Evolutionary conservation across 2,329 filamentous ascomycete species (phyloP), one percentile per base, ranked within the genome.

Genomic region (Alternaria viburni): DNA sequence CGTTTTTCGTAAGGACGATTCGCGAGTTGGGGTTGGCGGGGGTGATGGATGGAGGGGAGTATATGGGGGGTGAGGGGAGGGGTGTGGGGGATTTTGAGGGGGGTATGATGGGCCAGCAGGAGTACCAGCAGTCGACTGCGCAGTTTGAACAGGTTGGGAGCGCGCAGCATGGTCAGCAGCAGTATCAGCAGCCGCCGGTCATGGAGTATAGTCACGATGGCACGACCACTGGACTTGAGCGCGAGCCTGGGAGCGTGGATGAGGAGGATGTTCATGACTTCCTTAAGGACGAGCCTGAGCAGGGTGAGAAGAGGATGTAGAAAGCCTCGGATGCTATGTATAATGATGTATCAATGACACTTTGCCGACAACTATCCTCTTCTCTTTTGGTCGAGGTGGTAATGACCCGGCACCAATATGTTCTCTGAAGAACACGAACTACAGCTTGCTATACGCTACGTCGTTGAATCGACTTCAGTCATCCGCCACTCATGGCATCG

Each of bases 1-100:
- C 21, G 5, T 45, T 64, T 0, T 80, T 80, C 58, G 71, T 62
- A 12, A 15, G 19, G 1, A 21, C 64, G 25, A 67, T 70, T 13
- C 23, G 54, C 21, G 41, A 26, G 5, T 43, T 72, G 25, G 69
- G 69, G 5, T 49, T 71, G 5, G 65, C 45, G 6, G 61, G 66
- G 13, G 64, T 67, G 30, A 54, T 54, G 4, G 68, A 68, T 57
- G 69, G 59, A 49, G 69, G 59, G 7, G 65, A 68, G 13, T 54
- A 19, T 6, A 43, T 51, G 49, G 9, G n/a, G 13, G 25, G 50
- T 10, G 44, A 41, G 15, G 41, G 10, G 4, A 36, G 44, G 15
- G 13, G 12, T 15, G 26, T 28, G 25, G 50, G 43, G 2, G 51
- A 21, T 4, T 28, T 30, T 25, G 50, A 54, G 13, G 47, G 17